phyloP scores from a whole-genome alignment of 805 yeast species.

The Spathaspora girioi region DNA sequence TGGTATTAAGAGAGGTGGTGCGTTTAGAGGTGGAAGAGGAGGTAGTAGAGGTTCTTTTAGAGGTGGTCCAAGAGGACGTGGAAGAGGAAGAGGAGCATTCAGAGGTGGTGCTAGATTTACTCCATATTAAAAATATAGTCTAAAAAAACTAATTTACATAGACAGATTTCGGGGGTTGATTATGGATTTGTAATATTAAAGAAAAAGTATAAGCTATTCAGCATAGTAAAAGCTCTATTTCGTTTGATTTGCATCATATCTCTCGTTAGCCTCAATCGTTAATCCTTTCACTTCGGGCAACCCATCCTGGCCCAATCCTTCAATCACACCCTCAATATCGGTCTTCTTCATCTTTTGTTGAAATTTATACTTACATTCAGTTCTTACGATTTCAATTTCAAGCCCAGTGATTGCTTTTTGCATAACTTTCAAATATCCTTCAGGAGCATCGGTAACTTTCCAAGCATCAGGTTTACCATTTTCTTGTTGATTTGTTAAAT shows the following conservation, averaged over 20 bases:
- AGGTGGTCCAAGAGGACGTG: constrained; percentile 31
- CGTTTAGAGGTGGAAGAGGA: constrained; percentile 27
- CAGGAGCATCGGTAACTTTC: constrained; percentile 59
- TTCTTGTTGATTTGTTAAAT: constrained; percentile 48
- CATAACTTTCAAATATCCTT: constrained; percentile 36
- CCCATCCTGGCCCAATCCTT: constrained; percentile 42
- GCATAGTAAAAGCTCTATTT: not conserved
- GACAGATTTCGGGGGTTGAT: not conserved
- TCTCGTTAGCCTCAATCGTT: constrained; percentile 20
- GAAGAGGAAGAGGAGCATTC: constrained; percentile 15
- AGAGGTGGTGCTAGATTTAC: constrained; percentile 18
- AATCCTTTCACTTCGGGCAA: constrained; percentile 23
- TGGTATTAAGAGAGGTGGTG: constrained; percentile 24
- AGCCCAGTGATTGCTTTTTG: constrained; percentile 54
- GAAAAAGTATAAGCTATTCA: too few relatives aligned
- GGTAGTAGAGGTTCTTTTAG: constrained; percentile 28
- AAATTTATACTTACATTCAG: constrained; percentile 55
- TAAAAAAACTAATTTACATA: not conserved
- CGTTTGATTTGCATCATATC: constrained; percentile 2
- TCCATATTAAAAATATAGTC: constrained; percentile 12
- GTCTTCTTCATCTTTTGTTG: constrained; percentile 45
- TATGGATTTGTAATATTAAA: not conserved
- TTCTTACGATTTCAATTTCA: constrained; percentile 44
- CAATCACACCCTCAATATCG: constrained; percentile 51
- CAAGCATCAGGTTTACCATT: constrained; percentile 38